Base-by-base conservation (phyloP, 2,329 filamentous ascomycete genomes). In the Fusarium penzigii region DNA sequence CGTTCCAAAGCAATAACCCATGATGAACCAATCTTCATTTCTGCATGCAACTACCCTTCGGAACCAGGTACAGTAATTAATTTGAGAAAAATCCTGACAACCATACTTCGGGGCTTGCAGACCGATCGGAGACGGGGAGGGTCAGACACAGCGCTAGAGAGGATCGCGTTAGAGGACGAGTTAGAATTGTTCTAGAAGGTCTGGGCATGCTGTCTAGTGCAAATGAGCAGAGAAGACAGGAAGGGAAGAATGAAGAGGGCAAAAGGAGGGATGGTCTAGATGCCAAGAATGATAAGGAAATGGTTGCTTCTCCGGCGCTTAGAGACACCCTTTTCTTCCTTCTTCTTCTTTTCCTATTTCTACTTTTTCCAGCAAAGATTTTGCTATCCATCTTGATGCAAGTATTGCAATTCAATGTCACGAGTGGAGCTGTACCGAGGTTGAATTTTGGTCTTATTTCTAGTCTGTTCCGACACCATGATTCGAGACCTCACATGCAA, bases 181-280 rank as follows among this genome's bases (percentile, higher is more conserved):
- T 48, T 42, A 41, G 36, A 59, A 45, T 49, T 45, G 44, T 63
- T 63, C 56, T 62, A 56, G 61, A 63, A 63, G 43, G 40, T 43
- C 42, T 49, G 38, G 39, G 34, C 39, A 51, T 39, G 17, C 36
- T 39, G 36, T 39, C 36, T 39, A 13, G 36, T 25, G 20, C 5
- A 39, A 39, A 13, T 9, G 36, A 13, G n/a, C 4, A 16, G 36
- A 39, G 36, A 39, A 39, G 6, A 25, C 4, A 4, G 20, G 20
- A 25, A 4, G 20, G 20, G 20, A 25, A 25, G 20, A 25, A 25
- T 25, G 20, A 25, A 25, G 20, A 25, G 7, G 20, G 7, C 5
- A 5, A 7, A 25, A 25, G 7, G 7, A 25, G 20, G 20, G 20
- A 7, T 25, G 20, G 20, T 25, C 20, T 25, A 25, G 20, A 25